A percentile compares a stretch with the other conserved stretches of the same genome.
phyloP scores from a whole-genome alignment of 208 protist genomes.

The Wallacemonas rigidus region DNA sequence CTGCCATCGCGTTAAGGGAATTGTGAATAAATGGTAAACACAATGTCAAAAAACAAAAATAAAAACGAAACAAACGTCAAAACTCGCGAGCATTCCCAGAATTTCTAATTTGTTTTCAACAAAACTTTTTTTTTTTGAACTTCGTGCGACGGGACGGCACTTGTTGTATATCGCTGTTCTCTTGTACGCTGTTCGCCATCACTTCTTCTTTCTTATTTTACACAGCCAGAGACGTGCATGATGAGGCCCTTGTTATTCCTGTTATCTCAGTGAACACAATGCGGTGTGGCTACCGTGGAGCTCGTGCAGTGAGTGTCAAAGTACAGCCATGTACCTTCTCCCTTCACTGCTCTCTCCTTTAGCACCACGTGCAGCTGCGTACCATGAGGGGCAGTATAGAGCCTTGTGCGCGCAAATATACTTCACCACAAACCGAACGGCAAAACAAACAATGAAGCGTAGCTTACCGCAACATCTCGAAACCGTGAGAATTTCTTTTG shows the following conservation, averaged over 20 bases:
- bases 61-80: neutral
- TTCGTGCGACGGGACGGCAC: conserved; percentile 1
- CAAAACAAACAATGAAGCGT: neutral
- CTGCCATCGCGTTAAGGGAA: neutral
- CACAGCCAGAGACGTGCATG: conserved; percentile 2
- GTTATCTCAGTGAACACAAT: neutral
- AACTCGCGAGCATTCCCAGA: neutral
- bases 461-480: too few relatives aligned
- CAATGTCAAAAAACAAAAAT: neutral
- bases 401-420: neutral
- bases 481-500: too few relatives aligned
- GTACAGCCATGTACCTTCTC: too few relatives aligned
- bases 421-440: neutral
- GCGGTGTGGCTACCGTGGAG: neutral
- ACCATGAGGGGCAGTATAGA: neutral
- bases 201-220: neutral
- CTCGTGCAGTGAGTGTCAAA: neutral
- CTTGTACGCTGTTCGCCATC: conserved; percentile 5
- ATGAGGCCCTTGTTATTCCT: neutral
- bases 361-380: neutral
- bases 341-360: neutral
- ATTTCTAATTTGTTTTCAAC: neutral
- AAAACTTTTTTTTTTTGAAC: neutral
- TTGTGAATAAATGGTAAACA: neutral
- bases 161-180: conserved; percentile 12